A percentile compares a stretch with the other conserved stretches of the same genome.
phyloP scores from a whole-genome alignment of 2,329 filamentous ascomycete species.

The Cordyceps fumosorosea region DNA sequence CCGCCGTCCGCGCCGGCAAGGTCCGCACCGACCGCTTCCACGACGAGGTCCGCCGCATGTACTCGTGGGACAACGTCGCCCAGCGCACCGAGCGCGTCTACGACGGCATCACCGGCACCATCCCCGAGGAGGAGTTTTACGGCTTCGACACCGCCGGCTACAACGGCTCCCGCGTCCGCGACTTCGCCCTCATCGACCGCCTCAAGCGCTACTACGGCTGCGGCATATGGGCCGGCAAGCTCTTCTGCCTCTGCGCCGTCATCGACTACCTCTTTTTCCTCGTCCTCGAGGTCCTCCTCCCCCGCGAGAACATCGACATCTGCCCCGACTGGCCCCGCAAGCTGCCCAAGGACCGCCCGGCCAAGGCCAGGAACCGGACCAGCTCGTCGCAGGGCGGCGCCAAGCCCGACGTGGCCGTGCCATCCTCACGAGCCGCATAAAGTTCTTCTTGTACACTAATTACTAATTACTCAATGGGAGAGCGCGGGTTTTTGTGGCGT shows the following conservation, averaged over 20 bases:
- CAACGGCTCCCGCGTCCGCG: conserved; percentile 67
- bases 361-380: conserved; percentile 23
- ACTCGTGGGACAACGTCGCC: conserved; percentile 95
- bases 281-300: conserved; percentile 80
- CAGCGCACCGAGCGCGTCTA: conserved; percentile 92
- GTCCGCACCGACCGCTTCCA: conserved; percentile 92
- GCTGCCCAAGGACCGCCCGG: conserved; percentile 15
- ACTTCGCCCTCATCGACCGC: conserved; percentile 88
- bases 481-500: neutral
- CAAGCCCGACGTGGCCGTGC: neutral
- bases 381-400: conserved; percentile 24
- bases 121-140: conserved; percentile 83
- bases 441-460: neutral
- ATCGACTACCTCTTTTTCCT: conserved; percentile 91
- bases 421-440: too few relatives aligned
- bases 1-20: conserved; percentile 74
- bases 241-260: conserved; percentile 91
- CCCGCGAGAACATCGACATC: conserved; percentile 78
- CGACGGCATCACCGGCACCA: conserved; percentile 81
- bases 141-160: conserved; percentile 67
- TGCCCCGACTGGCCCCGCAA: conserved; percentile 91
- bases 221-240: conserved; percentile 95
- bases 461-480: neutral
- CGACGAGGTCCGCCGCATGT: conserved; percentile 96
- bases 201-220: conserved; percentile 97